Evolutionary conservation across 2,329 filamentous ascomycete species (phyloP).

Genomic region (Ophiostoma pallidulum): DNA sequence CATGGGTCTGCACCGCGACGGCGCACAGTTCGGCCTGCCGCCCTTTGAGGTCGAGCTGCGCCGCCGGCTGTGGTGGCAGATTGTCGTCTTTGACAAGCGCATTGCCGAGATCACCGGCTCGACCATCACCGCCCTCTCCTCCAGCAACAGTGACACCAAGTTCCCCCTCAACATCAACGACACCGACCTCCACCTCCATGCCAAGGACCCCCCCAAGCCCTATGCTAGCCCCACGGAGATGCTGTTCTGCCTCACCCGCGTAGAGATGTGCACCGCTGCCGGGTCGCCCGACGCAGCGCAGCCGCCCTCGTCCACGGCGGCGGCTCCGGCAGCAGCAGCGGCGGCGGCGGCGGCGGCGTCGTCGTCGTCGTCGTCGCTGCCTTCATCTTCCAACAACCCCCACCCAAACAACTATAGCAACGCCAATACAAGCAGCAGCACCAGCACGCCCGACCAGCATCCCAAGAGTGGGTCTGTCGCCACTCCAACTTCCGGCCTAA

Average conservation of each 20-base stretch:
- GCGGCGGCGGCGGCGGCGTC: constrained; percentile 34
- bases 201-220: constrained; percentile 42
- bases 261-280: constrained; percentile 48
- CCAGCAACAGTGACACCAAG: constrained; percentile 43
- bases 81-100: constrained; percentile 59
- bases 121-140: constrained; percentile 44
- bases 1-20: constrained; percentile 59
- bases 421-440: too few relatives aligned
- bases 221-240: constrained; percentile 49
- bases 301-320: neutral
- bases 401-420: too few relatives aligned
- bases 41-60: constrained; percentile 60
- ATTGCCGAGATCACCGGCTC: constrained; percentile 57
- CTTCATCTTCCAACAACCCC: too few relatives aligned
- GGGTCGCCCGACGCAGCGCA: constrained; percentile 27
- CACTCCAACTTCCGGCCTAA: too few relatives aligned
- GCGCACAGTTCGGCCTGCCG: constrained; percentile 37
- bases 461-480: too few relatives aligned
- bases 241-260: constrained; percentile 47
- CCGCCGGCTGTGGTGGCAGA: constrained; percentile 64
- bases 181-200: constrained; percentile 46
- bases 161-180: constrained; percentile 54
- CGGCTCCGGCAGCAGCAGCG: constrained; percentile 28
- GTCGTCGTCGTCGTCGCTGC: too few relatives aligned
- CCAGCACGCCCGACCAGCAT: too few relatives aligned